Evolutionary conservation across 2,329 filamentous ascomycete species (phyloP).

Genomic region (Epichloe sibirici): DNA sequence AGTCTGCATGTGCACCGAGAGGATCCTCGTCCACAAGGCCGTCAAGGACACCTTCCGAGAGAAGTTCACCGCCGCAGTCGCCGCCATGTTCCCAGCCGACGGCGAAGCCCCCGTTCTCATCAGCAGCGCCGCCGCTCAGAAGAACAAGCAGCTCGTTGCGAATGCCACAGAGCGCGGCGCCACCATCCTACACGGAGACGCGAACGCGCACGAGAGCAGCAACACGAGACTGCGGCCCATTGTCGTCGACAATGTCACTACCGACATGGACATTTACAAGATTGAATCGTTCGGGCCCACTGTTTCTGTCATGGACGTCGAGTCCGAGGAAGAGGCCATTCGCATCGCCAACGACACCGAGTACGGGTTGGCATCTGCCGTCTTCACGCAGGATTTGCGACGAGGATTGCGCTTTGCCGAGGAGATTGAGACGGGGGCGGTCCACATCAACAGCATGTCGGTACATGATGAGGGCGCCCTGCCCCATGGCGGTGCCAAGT

Average conservation of each 20-base stretch:
- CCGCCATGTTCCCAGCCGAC: constrained; percentile 37
- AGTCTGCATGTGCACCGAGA: constrained; percentile 78
- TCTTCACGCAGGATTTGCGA: constrained; percentile 60
- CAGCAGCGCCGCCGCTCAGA: constrained; percentile 50
- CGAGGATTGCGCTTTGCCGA: constrained; percentile 47
- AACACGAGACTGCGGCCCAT: constrained; percentile 45
- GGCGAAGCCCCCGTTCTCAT: constrained; percentile 58
- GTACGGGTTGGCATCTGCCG: constrained; percentile 58
- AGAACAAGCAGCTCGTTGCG: constrained; percentile 53
- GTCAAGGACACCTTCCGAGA: constrained; percentile 34
- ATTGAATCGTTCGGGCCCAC: constrained; percentile 70
- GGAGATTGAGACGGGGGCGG: constrained; percentile 53
- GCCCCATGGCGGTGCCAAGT: constrained; percentile 55
- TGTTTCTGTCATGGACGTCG: constrained; percentile 53
- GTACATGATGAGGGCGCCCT: constrained; percentile 52
- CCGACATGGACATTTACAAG: constrained; percentile 59
- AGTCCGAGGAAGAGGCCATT: constrained; percentile 60
- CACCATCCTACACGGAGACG: constrained; percentile 29
- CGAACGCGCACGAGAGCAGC: constrained; percentile 18
- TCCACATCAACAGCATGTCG: constrained; percentile 55
- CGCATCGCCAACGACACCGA: constrained; percentile 69
- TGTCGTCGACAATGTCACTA: constrained; percentile 51
- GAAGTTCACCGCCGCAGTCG: constrained; percentile 27
- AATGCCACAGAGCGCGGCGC: constrained; percentile 61
- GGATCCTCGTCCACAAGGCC: constrained; percentile 46